Conservation (phyloP, 2,329 filamentous ascomycete species). For the Fusarium temperatum region DNA sequence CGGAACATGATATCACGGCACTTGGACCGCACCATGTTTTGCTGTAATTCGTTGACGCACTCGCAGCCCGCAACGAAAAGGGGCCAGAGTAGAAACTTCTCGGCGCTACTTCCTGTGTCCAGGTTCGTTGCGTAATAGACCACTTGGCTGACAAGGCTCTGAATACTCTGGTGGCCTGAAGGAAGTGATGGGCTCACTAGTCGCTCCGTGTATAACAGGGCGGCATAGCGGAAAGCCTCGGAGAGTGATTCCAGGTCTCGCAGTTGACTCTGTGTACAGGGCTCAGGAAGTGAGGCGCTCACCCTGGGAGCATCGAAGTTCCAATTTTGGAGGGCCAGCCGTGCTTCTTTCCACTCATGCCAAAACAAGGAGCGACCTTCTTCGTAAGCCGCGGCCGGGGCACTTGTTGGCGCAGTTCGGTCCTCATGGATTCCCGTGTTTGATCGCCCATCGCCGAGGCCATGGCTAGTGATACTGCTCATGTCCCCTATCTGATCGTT, state of each 20-base stretch:
- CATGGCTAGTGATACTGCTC: slow-evolving; percentile 58
- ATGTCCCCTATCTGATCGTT: slow-evolving; percentile 43
- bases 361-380: slow-evolving; percentile 76
- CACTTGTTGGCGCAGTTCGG: slow-evolving; percentile 56
- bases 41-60: slow-evolving; percentile 82
- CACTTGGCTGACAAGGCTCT: slow-evolving; percentile 82
- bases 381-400: slow-evolving; percentile 59
- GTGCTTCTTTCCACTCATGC: slow-evolving; percentile 85
- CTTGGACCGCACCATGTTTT: slow-evolving; percentile 79
- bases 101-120: slow-evolving; percentile 73
- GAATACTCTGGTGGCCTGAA: slow-evolving; percentile 79
- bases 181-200: slow-evolving; percentile 80
- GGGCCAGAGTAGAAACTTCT: slow-evolving; percentile 94
- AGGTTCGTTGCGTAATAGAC: slow-evolving; percentile 85
- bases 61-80: slow-evolving; percentile 91
- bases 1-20: slow-evolving; percentile 88
- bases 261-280: slow-evolving; percentile 68
- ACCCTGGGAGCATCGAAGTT: slow-evolving; percentile 71
- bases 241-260: slow-evolving; percentile 83
- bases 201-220: slow-evolving; percentile 88
- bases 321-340: slow-evolving; percentile 81
- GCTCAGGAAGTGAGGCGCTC: slow-evolving; percentile 58
- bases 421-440: slow-evolving; percentile 64
- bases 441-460: slow-evolving; percentile 75
- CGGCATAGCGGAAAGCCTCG: slow-evolving; percentile 89